Percentiles rank a stretch among this genome's conserved stretches.
Evolutionary conservation across 305 asterid genomes (phyloP).

Genomic region (Rubia tinctorum): DNA sequence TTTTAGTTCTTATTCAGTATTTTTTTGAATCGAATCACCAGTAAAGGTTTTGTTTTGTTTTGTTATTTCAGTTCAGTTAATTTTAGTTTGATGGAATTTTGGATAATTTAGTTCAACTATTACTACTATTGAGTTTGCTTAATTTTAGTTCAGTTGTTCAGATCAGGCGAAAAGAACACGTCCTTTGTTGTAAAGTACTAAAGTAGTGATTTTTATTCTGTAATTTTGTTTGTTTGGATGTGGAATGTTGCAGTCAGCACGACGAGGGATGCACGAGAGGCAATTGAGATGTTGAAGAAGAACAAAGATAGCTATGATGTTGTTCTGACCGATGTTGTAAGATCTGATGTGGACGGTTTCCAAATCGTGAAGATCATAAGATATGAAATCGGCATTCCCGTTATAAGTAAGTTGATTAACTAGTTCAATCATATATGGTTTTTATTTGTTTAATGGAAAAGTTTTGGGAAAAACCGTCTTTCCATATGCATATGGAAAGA

Average conservation of each 20-base stretch:
- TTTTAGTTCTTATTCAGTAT: too few species aligned
- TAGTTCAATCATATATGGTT: neutral
- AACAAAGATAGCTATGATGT: constrained; percentile 21
- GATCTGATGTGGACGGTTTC: constrained; percentile 34
- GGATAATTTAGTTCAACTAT: too few species aligned
- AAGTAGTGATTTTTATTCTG: neutral
- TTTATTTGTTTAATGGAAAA: too few species aligned
- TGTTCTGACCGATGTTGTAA: constrained; percentile 23
- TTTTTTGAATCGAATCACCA: too few species aligned
- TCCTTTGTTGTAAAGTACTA: too few species aligned
- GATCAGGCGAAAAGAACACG: neutral
- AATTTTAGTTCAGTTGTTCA: neutral
- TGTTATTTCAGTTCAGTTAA: neutral
- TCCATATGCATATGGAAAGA: too few species aligned
- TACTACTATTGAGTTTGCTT: neutral
- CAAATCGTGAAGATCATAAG: constrained; percentile 24
- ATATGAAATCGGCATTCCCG: constrained; percentile 28
- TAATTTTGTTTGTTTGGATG: neutral
- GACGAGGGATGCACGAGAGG: constrained; percentile 20
- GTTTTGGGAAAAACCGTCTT: too few species aligned
- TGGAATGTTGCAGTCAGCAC: constrained; percentile 22
- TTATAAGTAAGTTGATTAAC: constrained; percentile 27
- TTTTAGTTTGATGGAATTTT: neutral
- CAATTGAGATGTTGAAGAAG: constrained; percentile 25
- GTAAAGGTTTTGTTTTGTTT: too few species aligned